These are phyloP conservation scores for Eutypella sp. DNA, from an alignment of 2,329 filamentous ascomycete genomes.

Conservation along the genomic window DNA sequence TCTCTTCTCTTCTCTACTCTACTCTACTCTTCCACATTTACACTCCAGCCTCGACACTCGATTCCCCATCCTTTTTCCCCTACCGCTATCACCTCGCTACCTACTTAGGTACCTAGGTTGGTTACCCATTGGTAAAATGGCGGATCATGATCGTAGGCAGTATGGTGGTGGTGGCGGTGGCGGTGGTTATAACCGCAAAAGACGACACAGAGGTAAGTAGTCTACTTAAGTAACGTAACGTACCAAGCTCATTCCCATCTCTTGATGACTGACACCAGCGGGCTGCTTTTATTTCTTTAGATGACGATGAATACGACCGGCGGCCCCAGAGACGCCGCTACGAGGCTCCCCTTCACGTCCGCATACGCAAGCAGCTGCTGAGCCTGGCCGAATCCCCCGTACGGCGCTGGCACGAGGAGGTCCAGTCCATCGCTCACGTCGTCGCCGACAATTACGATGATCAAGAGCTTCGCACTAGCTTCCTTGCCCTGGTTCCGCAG, in stretches of 20 bases:
- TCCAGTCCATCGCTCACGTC: slow-evolving; percentile 67
- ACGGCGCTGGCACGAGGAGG: slow-evolving; percentile 73
- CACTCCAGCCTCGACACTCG: too few species aligned
- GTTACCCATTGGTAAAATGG: slow-evolving; percentile 35
- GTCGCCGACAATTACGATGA: slow-evolving; percentile 84
- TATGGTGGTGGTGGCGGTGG: slow-evolving; percentile 40
- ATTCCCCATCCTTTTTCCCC: too few species aligned
- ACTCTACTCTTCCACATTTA: too few species aligned
- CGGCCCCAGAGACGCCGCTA: slow-evolving; percentile 69
- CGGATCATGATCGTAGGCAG: slow-evolving; percentile 54
- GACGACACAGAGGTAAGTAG: slow-evolving; percentile 68
- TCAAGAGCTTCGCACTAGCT: slow-evolving; percentile 66
- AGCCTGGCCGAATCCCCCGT: slow-evolving; percentile 77
- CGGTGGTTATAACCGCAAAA: slow-evolving; percentile 62
- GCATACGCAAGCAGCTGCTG: slow-evolving; percentile 73
- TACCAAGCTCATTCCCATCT: slow-evolving; percentile 5
- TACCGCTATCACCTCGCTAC: not conserved
- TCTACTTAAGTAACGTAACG: not conserved
- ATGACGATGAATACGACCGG: slow-evolving; percentile 75
- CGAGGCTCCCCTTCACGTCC: slow-evolving; percentile 64
- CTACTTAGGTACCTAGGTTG: not conserved
- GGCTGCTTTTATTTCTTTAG: too few species aligned
- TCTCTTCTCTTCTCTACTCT: too few species aligned
- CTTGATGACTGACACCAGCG: slow-evolving; percentile 24
- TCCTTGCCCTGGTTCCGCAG: slow-evolving; percentile 69